Evolutionary conservation across 371 early-diverging fungal species (phyloP).

Genomic region (Mortierella sp.): DNA sequence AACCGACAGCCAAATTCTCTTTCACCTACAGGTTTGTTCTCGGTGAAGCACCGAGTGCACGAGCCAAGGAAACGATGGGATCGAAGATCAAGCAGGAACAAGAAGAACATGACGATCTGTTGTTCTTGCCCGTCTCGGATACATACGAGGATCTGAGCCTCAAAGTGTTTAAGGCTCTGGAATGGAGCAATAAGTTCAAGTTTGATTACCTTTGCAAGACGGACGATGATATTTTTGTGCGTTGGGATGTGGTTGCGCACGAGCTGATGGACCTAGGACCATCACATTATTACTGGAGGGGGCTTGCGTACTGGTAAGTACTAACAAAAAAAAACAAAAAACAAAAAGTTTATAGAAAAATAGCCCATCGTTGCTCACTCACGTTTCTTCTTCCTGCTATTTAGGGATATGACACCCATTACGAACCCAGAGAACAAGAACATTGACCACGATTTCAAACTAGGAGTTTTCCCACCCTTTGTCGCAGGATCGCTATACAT

Average conservation of each 20-base stretch:
- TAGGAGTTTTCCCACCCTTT: conserved; percentile 68
- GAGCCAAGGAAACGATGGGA: conserved; percentile 57
- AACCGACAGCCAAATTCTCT: conserved; percentile 30
- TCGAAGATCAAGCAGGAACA: conserved; percentile 60
- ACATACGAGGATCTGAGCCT: conserved; percentile 59
- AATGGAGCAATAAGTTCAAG: conserved; percentile 59
- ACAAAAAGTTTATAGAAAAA: no score
- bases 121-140: conserved; percentile 70
- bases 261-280: conserved; percentile 59
- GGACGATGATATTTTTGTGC: conserved; percentile 71
- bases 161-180: conserved; percentile 65
- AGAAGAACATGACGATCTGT: conserved; percentile 59
- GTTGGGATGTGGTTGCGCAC: conserved; percentile 62
- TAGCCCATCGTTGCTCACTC: no score
- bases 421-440: conserved; percentile 58
- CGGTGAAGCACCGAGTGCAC: conserved; percentile 64
- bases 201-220: conserved; percentile 71
- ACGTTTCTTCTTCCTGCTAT: background rate
- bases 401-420: conserved; percentile 57
- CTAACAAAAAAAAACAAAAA: background rate
- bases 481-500: conserved; percentile 66
- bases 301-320: conserved; percentile 67
- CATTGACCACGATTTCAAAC: conserved; percentile 58
- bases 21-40: conserved; percentile 67
- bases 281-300: conserved; percentile 64